Evolutionary conservation across 345 rosid genomes (phyloP), one percentile per base, ranked within the genome.

Genomic region (Eucalyptus polyanthemos): DNA sequence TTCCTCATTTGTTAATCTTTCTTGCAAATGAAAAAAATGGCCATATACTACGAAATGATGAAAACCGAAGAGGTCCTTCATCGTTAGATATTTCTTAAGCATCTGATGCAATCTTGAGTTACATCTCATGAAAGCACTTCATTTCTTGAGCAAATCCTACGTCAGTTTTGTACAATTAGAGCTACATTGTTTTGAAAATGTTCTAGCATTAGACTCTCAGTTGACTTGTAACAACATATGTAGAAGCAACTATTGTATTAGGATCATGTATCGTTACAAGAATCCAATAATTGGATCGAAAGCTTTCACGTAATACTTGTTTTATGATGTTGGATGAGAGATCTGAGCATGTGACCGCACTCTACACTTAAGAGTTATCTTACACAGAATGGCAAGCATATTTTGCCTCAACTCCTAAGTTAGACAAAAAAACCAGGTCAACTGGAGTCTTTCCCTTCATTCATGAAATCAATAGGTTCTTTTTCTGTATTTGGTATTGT

Each of bases 301-400:
- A 56, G 0, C 62, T 56, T 2, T 56, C 29, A 24, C 0, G 6
- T 0, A 0, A 56, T 25, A 24, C 62, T 22, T 56, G 6, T 56
- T 56, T 56, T 24, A 56, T 56, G 14, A 56, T 24, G 62, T 56
- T 24, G 29, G 27, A 56, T 24, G 62, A 24, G 62, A 56, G 62
- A 56, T 56, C 1, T 56, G 29, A 56, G 1, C 29, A 54, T 54
- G 60, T 54, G 27, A 54, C 60, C 2, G 6, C 27, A 54, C 60
- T 54, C 25, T 22, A 9, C 12, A 9, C 60, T 54, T 54, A 9
- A 54, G 27, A 54, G 6, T 54, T 9, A 22, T 54, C 3, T 3
- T 54, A 53, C 24, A 53, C 0, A 53, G 58, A 53, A 53, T 53
- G 24, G 25, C 58, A 54, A 54, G 10, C 11, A 54, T 54, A 22